A percentile compares a stretch with the other conserved stretches of the same genome.
Evolutionary conservation across 2,329 filamentous ascomycete genomes (phyloP).

Genomic region (Sarocladium brachiariae): DNA sequence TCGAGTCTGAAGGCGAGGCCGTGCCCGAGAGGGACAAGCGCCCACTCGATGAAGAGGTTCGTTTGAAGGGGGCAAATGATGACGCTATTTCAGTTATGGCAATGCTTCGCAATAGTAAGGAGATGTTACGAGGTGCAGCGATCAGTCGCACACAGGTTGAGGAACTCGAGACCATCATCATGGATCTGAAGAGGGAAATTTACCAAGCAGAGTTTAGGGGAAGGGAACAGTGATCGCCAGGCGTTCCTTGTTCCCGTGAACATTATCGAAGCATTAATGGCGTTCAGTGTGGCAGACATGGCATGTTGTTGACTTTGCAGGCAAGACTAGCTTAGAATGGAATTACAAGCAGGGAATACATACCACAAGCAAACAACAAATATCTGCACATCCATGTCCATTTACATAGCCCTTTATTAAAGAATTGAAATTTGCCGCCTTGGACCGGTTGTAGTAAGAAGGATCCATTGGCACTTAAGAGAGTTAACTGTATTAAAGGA

Average conservation of each 20-base stretch:
- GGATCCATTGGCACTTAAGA: no score
- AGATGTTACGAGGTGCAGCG: constrained; percentile 49
- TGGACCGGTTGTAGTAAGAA: no score
- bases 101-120: constrained; percentile 35
- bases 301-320: neutral
- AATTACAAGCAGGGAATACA: no score
- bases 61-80: neutral
- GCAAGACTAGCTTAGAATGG: no score
- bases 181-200: constrained; percentile 69
- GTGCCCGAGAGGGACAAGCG: constrained; percentile 11
- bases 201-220: constrained; percentile 62
- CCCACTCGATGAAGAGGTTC: neutral
- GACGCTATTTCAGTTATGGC: constrained; percentile 18
- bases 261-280: neutral
- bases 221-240: constrained; percentile 18
- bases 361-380: no score
- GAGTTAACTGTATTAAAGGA: no score
- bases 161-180: constrained; percentile 69
- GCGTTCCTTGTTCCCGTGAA: neutral
- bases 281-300: neutral
- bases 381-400: no score
- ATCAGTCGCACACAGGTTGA: constrained; percentile 60
- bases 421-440: no score
- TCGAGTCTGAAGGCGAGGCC: constrained; percentile 10
- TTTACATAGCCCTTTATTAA: no score